Base-by-base conservation (phyloP, 371 early-diverging fungal genomes). In the Mortierella sp. region DNA sequence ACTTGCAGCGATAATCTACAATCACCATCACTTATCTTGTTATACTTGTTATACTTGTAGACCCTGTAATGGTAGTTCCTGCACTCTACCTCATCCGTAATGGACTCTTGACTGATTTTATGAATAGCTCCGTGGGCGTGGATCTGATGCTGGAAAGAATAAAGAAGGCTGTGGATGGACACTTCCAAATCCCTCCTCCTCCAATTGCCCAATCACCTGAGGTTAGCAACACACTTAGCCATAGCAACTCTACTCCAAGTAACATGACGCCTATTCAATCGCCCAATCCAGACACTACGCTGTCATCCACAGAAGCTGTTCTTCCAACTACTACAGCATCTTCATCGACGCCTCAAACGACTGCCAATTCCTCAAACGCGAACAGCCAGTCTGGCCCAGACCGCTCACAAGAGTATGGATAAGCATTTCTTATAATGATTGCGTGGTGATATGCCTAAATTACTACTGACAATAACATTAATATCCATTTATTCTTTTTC, bases 1-100 rank as follows among this genome's bases (percentile, higher is more conserved):
- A 32, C 1, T 16, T 24, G n/a, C 16, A 22, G 20, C 35, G 4
- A 26, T 45, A 35, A 28, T n/a, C 35, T 20, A 18, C 22, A 57
- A 5, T 28, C 26, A 22, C 20, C 52, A n/a, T 37, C 10, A 63
- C 47, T 24, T 57, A 18, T 9, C 20, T n/a, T 64, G 58, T 22
- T 55, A 14, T 14, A 9, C 20, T n/a, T 64, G 58, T 22, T 55
- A 14, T 14, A 9, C 28, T 16, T 32, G 35, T 66, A 83, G 83
- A 71, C 47, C 83, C 83, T 5, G 65, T 77, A 40, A 75, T 83
- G 72, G 55, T 58, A 11, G 75, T 83, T 11, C 78, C 78, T 16
- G 66, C 83, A 1, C 66, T 83, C 6, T 78, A 77, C 55, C 58
- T 83, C 16, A 83, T 83, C 63, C 54, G 77, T 9, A 78, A 83